A percentile compares a stretch with the other conserved stretches of the same genome.
Conservation (phyloP, 2,329 filamentous ascomycete genomes). For the Fusarium circinatum region DNA sequence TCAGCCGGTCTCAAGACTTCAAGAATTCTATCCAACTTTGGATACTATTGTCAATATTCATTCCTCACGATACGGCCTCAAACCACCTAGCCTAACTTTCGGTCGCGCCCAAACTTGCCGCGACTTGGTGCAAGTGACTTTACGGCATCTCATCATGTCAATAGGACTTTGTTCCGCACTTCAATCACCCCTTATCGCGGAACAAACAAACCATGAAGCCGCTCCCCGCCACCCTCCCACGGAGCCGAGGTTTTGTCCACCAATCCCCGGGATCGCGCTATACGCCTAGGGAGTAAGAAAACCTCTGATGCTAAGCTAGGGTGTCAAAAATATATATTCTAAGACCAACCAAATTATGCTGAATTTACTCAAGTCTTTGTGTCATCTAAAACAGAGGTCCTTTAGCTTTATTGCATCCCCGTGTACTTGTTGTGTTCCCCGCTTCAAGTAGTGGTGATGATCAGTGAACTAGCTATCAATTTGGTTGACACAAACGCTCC, state of each 20-base stretch:
- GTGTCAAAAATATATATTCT: background rate
- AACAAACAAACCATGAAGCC: constrained; percentile 40
- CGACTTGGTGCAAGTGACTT: constrained; percentile 25
- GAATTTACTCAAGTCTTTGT: background rate
- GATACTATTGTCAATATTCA: background rate
- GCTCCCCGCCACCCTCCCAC: constrained; percentile 45
- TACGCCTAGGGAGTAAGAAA: background rate
- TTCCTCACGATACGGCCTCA: constrained; percentile 1
- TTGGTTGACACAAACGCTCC: constrained; percentile 28
- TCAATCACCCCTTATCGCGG: constrained; percentile 41
- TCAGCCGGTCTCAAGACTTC: background rate
- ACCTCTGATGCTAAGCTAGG: background rate
- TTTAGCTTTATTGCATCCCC: background rate
- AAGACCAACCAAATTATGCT: background rate
- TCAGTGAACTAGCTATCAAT: constrained; percentile 27
- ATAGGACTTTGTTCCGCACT: constrained; percentile 38
- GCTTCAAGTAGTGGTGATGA: constrained; percentile 24
- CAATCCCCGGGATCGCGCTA: constrained; percentile 25
- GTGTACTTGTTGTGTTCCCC: constrained; percentile 34
- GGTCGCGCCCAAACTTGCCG: constrained; percentile 31
- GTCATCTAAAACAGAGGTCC: background rate
- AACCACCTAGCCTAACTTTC: constrained; percentile 12
- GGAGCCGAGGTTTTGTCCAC: constrained; percentile 43
- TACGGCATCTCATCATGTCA: constrained; percentile 42
- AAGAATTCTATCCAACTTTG: background rate